Evolutionary conservation across 2,329 filamentous ascomycete species (phyloP), one percentile per base, ranked within the genome.

Genomic region (Ophiostoma sp.): DNA sequence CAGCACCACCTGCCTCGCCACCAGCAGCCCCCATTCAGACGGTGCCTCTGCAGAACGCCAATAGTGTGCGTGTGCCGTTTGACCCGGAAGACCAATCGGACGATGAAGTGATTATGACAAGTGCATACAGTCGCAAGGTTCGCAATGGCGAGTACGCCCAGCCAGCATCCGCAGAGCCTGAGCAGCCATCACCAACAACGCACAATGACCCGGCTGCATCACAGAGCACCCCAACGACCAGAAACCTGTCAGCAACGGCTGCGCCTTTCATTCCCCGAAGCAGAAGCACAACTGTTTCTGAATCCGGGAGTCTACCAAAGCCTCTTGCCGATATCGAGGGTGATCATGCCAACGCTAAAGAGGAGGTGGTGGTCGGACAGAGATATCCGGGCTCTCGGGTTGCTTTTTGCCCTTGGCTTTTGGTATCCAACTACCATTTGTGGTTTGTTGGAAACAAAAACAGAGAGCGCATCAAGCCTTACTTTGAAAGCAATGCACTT

Each of bases 391-490:
- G 27, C 33, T 11, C 6, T 36, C 20, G 23, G 3, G 17, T 39
- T 33, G 41, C 64, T 10, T 76, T 89, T 73, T 82, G 81, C 54
- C 80, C 85, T 0, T 87, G 84, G 81, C 79, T 80, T 33, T 79
- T 86, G 0, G 78, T 92, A 33, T 77, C 80, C 35, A 82, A 81
- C 27, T 93, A 89, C 74, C 86, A 87, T 0, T 83, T 85, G 72
- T 82, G 79, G 69, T 91, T 85, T 76, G 84, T 89, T 62, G 83
- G 84, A 70, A 83, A 82, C 71, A 72, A 71, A 71, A 90, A 86
- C 75, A 79, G 75, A 72, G 84, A 78, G 76, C 83, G 75, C 73
- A 86, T 81, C 4, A 75, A 74, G 31, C 79, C 80, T 0, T 84
- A 86, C 77, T 92, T 92, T 74, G 81, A 85, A 44, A 76, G 77